phyloP scores from a whole-genome alignment of 1,284 basidiomycete genomes.

The Ustilago hordei region DNA sequence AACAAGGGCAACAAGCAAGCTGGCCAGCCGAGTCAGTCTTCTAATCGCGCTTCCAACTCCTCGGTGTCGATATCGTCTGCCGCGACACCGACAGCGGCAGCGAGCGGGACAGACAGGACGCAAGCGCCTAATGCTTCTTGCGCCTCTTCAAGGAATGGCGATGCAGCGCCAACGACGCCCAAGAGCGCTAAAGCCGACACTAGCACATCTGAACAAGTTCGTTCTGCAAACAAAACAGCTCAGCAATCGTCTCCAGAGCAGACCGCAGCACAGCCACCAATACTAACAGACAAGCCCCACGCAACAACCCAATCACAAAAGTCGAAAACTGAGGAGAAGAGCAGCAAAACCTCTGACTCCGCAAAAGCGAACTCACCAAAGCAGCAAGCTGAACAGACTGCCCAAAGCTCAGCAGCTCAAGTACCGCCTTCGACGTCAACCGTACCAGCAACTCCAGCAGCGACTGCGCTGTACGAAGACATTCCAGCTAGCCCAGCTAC shows the following conservation, averaged over 20 bases:
- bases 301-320: neutral
- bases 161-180: neutral
- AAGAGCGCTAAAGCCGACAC: conserved; percentile 4
- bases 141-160: neutral
- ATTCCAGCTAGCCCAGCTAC: conserved; percentile 45
- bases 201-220: neutral
- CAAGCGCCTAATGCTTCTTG: neutral
- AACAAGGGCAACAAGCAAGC: conserved; percentile 20
- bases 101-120: conserved; percentile 1
- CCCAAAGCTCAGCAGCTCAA: conserved; percentile 14
- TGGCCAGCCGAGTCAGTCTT: conserved; percentile 8
- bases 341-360: neutral
- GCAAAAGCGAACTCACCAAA: neutral
- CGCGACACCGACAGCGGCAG: conserved; percentile 3
- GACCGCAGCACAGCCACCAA: neutral
- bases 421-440: conserved; percentile 14
- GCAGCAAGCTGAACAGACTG: neutral
- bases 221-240: neutral
- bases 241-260: neutral
- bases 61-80: conserved; percentile 23
- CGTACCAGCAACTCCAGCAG: neutral
- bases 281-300: neutral
- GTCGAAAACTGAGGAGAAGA: conserved; percentile 3
- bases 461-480: conserved; percentile 19
- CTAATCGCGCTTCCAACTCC: conserved; percentile 7